Evolutionary conservation across 768 basidiomycete species (phyloP).

Genomic region (Mycena indigotica): DNA sequence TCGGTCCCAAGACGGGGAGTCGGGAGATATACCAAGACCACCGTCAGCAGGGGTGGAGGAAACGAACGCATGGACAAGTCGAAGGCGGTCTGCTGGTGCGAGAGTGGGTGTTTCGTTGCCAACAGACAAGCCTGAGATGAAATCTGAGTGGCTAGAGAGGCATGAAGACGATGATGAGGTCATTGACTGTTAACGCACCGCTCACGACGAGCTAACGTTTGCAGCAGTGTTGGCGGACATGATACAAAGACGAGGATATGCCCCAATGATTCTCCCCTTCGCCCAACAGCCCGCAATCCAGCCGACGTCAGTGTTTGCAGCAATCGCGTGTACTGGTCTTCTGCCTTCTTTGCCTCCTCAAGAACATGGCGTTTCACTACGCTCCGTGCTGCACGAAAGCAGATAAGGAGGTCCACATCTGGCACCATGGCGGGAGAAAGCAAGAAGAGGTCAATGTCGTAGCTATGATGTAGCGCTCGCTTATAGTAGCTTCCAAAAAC

Average conservation of each 20-base stretch:
- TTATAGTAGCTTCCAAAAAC: neutral
- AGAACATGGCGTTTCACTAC: conserved; percentile 64
- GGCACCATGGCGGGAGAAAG: conserved; percentile 38
- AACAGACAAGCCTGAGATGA: conserved; percentile 72
- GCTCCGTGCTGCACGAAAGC: conserved; percentile 60
- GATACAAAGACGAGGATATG: conserved; percentile 77
- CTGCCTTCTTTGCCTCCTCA: conserved; percentile 63
- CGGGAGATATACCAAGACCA: conserved; percentile 81
- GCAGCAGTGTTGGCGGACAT: conserved; percentile 63
- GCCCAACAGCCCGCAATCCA: conserved; percentile 71
- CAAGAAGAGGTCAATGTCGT: neutral
- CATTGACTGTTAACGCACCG: conserved; percentile 49
- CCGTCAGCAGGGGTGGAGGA: conserved; percentile 73
- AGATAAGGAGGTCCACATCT: conserved; percentile 72
- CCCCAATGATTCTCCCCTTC: conserved; percentile 74
- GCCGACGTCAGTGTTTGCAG: conserved; percentile 60
- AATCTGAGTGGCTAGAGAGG: conserved; percentile 65
- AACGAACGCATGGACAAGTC: conserved; percentile 74
- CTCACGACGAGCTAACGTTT: conserved; percentile 71
- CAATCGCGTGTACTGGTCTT: conserved; percentile 69
- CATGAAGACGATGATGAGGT: neutral
- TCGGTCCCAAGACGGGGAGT: conserved; percentile 72
- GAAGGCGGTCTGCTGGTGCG: conserved; percentile 75
- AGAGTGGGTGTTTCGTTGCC: conserved; percentile 49
- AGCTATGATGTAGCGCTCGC: neutral